Evolutionary conservation across 1,139 yeast genomes (phyloP), one percentile per base, ranked within the genome.

Genomic region (Candida anutae): DNA sequence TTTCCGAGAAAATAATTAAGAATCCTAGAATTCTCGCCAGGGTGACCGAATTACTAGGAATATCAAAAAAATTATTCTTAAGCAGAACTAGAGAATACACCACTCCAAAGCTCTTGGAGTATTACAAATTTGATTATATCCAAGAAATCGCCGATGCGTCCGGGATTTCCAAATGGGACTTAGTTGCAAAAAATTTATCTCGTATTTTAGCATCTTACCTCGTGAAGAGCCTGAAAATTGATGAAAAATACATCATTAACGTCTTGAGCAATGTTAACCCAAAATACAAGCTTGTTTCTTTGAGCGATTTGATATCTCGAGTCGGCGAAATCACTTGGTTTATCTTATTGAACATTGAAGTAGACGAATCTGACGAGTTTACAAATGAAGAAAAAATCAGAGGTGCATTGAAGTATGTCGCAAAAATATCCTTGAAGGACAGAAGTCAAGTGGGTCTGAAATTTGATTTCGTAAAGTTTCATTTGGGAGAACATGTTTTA

Each of bases 51-150:
- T 58, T 85, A 5, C 59, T 85, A 18, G 81, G 77, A 1, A 69
- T 85, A 24, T 62, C 82, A 1, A 58, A 66, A 5, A 63, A 62
- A 15, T 74, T 74, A 19, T 81, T 90, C 32, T 58, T 88, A 21
- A 63, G 64, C 23, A 64, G 90, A 32, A 84, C 94, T 2, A 74
- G 74, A 28, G 73, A 75, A 14, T 81, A 76, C 42, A 82, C 90
- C 1, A 69, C 88, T 0, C 97, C 98, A 0, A 68, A 77, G 38
- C 61, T 88, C 9, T 63, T 85, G 30, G 77, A 76, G 26, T 74
- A 74, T 30, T 75, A 77, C 42, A 69, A 77, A 35, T 62, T 63
- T 28, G 85, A 77, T 40, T 68, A 74, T 27, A 59, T 88, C 28
- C 69, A 74, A 24, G 78, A 73, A 34, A 62, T 65, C 17, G 66